Percentiles rank a stretch among this genome's conserved stretches.
Evolutionary conservation across 2,329 filamentous ascomycete genomes (phyloP).

Genomic region (Hypoxylon sp.): DNA sequence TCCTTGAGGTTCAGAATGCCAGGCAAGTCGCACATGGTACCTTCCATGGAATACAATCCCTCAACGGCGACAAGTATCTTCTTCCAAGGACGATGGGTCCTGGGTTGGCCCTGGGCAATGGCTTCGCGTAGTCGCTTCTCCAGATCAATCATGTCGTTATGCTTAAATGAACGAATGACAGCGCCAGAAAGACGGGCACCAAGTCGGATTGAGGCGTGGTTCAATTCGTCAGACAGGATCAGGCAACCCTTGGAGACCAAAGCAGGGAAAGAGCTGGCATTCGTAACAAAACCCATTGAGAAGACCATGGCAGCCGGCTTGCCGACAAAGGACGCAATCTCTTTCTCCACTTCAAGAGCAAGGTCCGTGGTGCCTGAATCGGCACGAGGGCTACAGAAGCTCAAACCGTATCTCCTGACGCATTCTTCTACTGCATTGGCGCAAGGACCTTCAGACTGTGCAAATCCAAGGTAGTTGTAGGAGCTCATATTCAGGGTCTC

Average conservation of each 20-base stretch:
- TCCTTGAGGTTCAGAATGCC: slow-evolving; percentile 88
- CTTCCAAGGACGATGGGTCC: slow-evolving; percentile 99
- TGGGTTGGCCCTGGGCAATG: slow-evolving; percentile 96
- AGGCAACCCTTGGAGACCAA: slow-evolving; percentile 93
- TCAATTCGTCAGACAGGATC: slow-evolving; percentile 96
- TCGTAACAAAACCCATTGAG: slow-evolving; percentile 99
- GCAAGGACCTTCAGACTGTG: slow-evolving; percentile 96
- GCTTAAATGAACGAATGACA: slow-evolving; percentile 96
- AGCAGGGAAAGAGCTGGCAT: slow-evolving; percentile 91
- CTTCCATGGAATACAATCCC: slow-evolving; percentile 99
- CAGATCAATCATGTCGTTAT: slow-evolving; percentile 93
- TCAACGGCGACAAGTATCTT: slow-evolving; percentile 98
- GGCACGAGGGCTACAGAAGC: slow-evolving; percentile 82
- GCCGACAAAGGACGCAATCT: slow-evolving; percentile 91
- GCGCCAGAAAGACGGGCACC: slow-evolving; percentile 94
- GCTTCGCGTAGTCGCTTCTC: slow-evolving; percentile 89
- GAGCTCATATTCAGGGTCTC: slow-evolving; percentile 99
- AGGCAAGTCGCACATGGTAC: slow-evolving; percentile 98
- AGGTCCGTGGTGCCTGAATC: slow-evolving; percentile 92
- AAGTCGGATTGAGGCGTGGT: slow-evolving; percentile 97
- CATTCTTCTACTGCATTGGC: slow-evolving; percentile 92
- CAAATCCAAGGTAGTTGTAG: slow-evolving; percentile 99
- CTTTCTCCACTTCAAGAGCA: slow-evolving; percentile 87
- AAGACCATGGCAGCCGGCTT: slow-evolving; percentile 97
- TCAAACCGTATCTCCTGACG: slow-evolving; percentile 88